Evolutionary conservation across 345 rosid genomes (phyloP).

Genomic region (Arabis alpina): DNA sequence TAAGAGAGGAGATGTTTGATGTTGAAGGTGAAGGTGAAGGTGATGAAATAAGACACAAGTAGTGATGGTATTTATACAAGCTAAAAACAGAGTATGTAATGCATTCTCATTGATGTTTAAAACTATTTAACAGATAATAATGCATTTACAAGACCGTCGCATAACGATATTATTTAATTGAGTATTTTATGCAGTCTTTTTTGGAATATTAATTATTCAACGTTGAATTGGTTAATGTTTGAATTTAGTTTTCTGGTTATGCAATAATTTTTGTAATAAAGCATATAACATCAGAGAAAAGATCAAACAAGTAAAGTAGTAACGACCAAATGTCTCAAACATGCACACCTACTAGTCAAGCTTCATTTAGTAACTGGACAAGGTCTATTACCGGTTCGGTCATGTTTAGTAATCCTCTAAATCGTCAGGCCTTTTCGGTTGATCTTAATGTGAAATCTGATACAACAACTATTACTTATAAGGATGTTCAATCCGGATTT

Average conservation of each 20-base stretch:
- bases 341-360: constrained; percentile 6
- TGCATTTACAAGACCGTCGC: constrained; percentile 27
- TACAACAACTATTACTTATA: background rate
- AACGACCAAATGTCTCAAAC: constrained; percentile 17
- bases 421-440: background rate
- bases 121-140: background rate
- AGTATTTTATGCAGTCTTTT: constrained; percentile 4
- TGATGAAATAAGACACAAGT: constrained; percentile 36
- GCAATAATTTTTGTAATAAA: constrained; percentile 7
- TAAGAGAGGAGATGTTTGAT: constrained; percentile 27
- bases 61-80: constrained; percentile 37
- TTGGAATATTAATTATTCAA: constrained; percentile 8
- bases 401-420: background rate
- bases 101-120: background rate
- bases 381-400: constrained; percentile 10
- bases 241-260: constrained; percentile 7
- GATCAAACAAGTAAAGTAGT: constrained; percentile 9
- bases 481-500: too few relatives aligned
- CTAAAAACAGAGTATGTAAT: background rate
- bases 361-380: background rate
- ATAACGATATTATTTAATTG: constrained; percentile 33
- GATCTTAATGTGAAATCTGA: background rate
- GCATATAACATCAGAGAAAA: constrained; percentile 27
- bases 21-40: constrained; percentile 26
- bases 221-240: constrained; percentile 8